A percentile compares a stretch with the other conserved stretches of the same genome.
Conservation (phyloP, 2,329 filamentous ascomycete genomes). For the Zymoseptoria pseudotritici region DNA sequence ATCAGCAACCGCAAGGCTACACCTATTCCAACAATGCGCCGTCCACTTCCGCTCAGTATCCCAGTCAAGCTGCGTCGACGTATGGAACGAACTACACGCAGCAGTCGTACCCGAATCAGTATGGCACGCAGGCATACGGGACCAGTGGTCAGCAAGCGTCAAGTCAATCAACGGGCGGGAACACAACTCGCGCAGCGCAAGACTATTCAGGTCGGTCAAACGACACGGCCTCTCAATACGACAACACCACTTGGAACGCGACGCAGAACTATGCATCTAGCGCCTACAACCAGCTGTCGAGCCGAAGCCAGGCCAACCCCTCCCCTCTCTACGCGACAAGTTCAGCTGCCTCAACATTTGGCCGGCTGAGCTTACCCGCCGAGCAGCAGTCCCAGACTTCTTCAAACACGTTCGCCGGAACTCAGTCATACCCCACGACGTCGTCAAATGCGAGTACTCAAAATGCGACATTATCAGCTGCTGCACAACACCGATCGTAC, state of each 20-base stretch:
- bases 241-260: conserved; percentile 8
- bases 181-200: conserved; percentile 14
- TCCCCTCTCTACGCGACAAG: conserved; percentile 21
- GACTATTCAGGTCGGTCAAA: conserved; percentile 12
- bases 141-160: conserved; percentile 10
- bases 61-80: conserved; percentile 9
- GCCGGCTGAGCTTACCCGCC: conserved; percentile 18
- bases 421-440: conserved; percentile 8
- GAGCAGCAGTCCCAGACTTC: conserved; percentile 15
- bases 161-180: conserved; percentile 7
- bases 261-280: conserved; percentile 5
- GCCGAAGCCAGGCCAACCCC: conserved; percentile 17
- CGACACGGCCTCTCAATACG: conserved; percentile 12
- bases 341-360: conserved; percentile 16
- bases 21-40: conserved; percentile 10
- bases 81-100: conserved; percentile 12
- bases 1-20: conserved; percentile 17
- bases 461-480: conserved; percentile 16
- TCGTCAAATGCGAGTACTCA: conserved; percentile 11
- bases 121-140: conserved; percentile 18
- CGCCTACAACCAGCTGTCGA: conserved; percentile 12
- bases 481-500: conserved; percentile 10
- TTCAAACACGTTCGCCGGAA: conserved; percentile 10
- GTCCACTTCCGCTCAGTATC: conserved; percentile 11
- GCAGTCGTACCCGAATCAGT: conserved; percentile 10